These are phyloP conservation scores for Dentipellis fragilis DNA, from an alignment of 768 basidiomycete species.

Conservation along the genomic window DNA sequence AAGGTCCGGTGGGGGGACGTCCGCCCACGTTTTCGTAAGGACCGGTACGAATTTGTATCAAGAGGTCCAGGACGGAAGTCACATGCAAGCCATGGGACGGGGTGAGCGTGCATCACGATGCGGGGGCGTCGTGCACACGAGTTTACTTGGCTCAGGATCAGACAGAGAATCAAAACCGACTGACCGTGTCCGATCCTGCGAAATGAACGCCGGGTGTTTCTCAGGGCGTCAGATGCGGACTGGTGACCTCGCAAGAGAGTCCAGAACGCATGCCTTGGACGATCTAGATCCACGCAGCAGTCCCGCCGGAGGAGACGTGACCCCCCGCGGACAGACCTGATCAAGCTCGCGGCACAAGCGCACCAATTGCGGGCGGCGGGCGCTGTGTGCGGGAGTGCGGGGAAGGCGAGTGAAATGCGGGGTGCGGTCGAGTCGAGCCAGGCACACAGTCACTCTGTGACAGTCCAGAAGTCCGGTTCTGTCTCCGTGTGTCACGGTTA, in stretches of 20 bases:
- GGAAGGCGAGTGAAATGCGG: background rate
- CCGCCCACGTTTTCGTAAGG: background rate
- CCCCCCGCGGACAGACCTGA: no score
- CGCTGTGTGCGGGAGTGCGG: background rate
- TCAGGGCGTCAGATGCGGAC: background rate
- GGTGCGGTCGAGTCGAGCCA: background rate
- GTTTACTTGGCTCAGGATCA: background rate
- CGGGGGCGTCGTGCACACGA: background rate
- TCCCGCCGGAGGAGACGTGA: no score
- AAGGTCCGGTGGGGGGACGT: slow-evolving; percentile 4
- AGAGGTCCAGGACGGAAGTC: slow-evolving; percentile 7
- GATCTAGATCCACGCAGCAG: background rate
- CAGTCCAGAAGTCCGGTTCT: background rate
- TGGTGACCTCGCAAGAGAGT: background rate
- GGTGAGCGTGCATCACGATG: background rate
- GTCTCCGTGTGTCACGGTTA: background rate
- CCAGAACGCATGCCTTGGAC: background rate
- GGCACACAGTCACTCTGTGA: no score
- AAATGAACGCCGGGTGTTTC: background rate
- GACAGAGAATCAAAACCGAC: background rate
- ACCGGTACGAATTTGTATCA: slow-evolving; percentile 11
- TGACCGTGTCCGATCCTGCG: background rate
- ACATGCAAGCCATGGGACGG: slow-evolving; percentile 7
- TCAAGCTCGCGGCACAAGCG: no score
- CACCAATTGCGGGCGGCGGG: background rate